phyloP scores from a whole-genome alignment of 495 filamentous ascomycete species.

The Parathielavia hyrcaniae region DNA sequence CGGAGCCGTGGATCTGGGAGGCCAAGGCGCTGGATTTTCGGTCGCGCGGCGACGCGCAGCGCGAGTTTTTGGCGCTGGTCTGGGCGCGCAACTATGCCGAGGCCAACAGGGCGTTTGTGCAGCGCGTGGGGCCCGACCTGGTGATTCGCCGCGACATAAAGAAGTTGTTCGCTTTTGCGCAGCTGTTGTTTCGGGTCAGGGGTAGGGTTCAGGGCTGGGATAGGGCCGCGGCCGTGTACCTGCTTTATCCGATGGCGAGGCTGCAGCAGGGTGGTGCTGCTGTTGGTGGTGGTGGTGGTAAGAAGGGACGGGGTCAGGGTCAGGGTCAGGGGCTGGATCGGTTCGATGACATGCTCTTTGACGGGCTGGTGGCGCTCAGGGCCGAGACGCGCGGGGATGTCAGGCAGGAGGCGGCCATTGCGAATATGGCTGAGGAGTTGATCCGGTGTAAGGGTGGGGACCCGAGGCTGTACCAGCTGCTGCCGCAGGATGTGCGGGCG shows the following conservation, averaged over 20 bases:
- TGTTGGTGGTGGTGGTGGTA: slow-evolving; percentile 2
- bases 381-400: slow-evolving; percentile 47
- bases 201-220: slow-evolving; percentile 54
- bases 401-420: slow-evolving; percentile 55
- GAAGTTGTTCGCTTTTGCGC: slow-evolving; percentile 43
- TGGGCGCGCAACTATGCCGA: slow-evolving; percentile 67
- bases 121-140: slow-evolving; percentile 67
- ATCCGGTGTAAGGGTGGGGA: slow-evolving; percentile 24
- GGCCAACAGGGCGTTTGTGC: slow-evolving; percentile 74
- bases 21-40: slow-evolving; percentile 80
- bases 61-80: slow-evolving; percentile 69
- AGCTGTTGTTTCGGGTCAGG: slow-evolving; percentile 61
- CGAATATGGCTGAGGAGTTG: slow-evolving; percentile 65
- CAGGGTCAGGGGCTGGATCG: slow-evolving; percentile 35
- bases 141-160: slow-evolving; percentile 73
- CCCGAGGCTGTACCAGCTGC: slow-evolving; percentile 24
- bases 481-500: slow-evolving; percentile 30
- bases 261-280: slow-evolving; percentile 31
- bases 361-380: slow-evolving; percentile 58
- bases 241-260: slow-evolving; percentile 65
- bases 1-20: slow-evolving; percentile 72
- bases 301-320: slow-evolving; percentile 3
- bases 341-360: slow-evolving; percentile 54
- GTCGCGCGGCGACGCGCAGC: slow-evolving; percentile 51
- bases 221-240: slow-evolving; percentile 71